Evolutionary conservation across 2,329 filamentous ascomycete genomes (phyloP), one percentile per base, ranked within the genome.

Genomic region (Colletotrichum sojae): DNA sequence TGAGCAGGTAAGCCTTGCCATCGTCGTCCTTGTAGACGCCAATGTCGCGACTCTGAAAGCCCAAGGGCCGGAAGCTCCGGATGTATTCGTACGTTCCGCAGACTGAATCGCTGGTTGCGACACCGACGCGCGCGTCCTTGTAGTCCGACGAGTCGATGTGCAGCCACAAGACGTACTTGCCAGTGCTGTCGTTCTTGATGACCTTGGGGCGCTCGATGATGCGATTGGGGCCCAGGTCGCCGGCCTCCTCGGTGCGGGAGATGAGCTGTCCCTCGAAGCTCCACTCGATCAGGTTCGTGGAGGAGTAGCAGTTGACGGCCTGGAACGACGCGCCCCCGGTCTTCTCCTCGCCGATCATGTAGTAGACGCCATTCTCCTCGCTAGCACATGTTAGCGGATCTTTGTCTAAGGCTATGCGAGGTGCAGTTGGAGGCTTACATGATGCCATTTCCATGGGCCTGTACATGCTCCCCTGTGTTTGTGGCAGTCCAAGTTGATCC

Each of bases 301-400:
- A 90, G 0, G 87, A 88, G 77, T 92, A 92, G 78, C 90, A 92
- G 76, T 91, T 92, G 72, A 92, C 82, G 59, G 89, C 89, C 67
- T 88, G 85, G 76, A 92, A 92, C 0, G 82, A 78, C 1, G 82
- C 84, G 25, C 90, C 89, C n/a, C 86, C 79, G 1, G 88, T 87
- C 76, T 92, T 92, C 79, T 92, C 90, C 76, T 93, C 91, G 16
- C 91, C 91, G 40, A 92, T 87, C 79, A 90, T 85, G 79, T 92
- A 93, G 80, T 89, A 93, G 0, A 84, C 86, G 10, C 81, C 82
- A 51, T 84, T 82, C 2, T 87, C 86, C 72, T 87, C 81, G 22
- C 69, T 71, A 3, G 1, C 6, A 1, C 2, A 16, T 4, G 55
- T 66, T 18, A 69, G 66, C 8, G 5, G 3, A 2, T 6, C 13